phyloP scores from a whole-genome alignment of 768 basidiomycete species.

The Fistulinella prunicolor region DNA sequence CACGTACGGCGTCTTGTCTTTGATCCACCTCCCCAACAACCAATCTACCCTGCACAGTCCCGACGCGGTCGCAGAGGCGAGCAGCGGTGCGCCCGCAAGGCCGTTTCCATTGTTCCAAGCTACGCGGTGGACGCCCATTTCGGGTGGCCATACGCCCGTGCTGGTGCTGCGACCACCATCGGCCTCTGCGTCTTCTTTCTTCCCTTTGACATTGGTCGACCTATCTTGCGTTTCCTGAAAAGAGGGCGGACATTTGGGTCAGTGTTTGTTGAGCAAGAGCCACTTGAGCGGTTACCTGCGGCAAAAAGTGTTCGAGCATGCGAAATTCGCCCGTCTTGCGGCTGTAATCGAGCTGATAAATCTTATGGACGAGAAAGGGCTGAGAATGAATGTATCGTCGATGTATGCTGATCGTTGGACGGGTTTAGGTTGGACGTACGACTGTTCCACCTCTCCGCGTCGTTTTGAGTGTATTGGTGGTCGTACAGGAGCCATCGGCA shows the following conservation, averaged over 20 bases:
- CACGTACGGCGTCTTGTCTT: constrained; percentile 63
- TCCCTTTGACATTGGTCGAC: constrained; percentile 34
- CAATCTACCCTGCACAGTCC: constrained; percentile 87
- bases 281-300: constrained; percentile 46
- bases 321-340: constrained; percentile 70
- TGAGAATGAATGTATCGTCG: constrained; percentile 22
- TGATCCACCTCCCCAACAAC: constrained; percentile 71
- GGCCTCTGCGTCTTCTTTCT: constrained; percentile 21
- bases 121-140: constrained; percentile 75
- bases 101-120: constrained; percentile 82
- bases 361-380: constrained; percentile 75
- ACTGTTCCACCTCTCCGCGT: constrained; percentile 70
- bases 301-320: constrained; percentile 85
- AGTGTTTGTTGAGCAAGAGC: not conserved
- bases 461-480: constrained; percentile 66
- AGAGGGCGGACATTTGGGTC: not conserved
- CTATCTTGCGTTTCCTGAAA: constrained; percentile 47
- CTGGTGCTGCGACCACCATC: constrained; percentile 29
- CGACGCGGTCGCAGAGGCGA: constrained; percentile 79
- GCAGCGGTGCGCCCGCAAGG: constrained; percentile 49
- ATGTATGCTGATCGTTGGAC: not conserved
- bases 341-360: constrained; percentile 88
- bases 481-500: constrained; percentile 78
- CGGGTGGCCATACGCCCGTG: constrained; percentile 74
- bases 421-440: constrained; percentile 39